Evolutionary conservation across 2,329 filamentous ascomycete species (phyloP).

Genomic region (Fragosphaeria purpurea): DNA sequence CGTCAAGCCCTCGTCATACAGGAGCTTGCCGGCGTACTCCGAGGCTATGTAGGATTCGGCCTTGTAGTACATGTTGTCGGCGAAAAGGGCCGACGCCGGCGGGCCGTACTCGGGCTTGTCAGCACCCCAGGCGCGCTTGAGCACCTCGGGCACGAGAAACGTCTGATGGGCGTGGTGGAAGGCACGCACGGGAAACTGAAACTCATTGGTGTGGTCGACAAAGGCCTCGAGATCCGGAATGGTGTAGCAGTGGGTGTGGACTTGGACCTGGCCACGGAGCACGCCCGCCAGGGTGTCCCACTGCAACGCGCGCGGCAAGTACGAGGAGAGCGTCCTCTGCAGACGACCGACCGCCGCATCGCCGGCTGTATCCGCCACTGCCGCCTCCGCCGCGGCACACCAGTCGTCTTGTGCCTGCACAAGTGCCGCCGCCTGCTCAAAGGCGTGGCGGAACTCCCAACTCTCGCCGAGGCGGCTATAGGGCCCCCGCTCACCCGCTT

Average conservation of each 20-base stretch:
- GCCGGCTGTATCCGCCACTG: slow-evolving; percentile 41
- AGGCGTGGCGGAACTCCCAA: slow-evolving; percentile 58
- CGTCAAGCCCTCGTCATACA: slow-evolving; percentile 55
- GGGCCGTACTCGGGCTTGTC: slow-evolving; percentile 9
- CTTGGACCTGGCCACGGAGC: slow-evolving; percentile 55
- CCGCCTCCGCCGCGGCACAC: slow-evolving; percentile 46
- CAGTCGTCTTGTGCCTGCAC: slow-evolving; percentile 57
- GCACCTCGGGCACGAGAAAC: slow-evolving; percentile 54
- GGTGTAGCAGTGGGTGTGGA: slow-evolving; percentile 66
- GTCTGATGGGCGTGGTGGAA: slow-evolving; percentile 64
- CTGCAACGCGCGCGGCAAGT: slow-evolving; percentile 51
- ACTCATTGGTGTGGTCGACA: slow-evolving; percentile 62
- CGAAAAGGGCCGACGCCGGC: slow-evolving; percentile 34
- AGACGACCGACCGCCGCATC: slow-evolving; percentile 25
- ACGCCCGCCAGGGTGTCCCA: slow-evolving; percentile 56
- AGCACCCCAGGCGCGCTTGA: slow-evolving; percentile 44
- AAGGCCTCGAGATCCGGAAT: slow-evolving; percentile 59
- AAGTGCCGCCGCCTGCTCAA: slow-evolving; percentile 50
- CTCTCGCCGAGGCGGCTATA: slow-evolving; percentile 57
- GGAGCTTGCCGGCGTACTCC: slow-evolving; percentile 55
- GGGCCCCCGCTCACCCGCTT: slow-evolving; percentile 41
- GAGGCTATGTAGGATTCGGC: slow-evolving; percentile 55
- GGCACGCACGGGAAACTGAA: slow-evolving; percentile 54
- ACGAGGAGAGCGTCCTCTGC: slow-evolving; percentile 41
- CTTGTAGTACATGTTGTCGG: slow-evolving; percentile 64